These are phyloP conservation scores for Rutidosis leptorrhynchoides DNA, from an alignment of 129 eudicot species.

Conservation along the genomic window DNA sequence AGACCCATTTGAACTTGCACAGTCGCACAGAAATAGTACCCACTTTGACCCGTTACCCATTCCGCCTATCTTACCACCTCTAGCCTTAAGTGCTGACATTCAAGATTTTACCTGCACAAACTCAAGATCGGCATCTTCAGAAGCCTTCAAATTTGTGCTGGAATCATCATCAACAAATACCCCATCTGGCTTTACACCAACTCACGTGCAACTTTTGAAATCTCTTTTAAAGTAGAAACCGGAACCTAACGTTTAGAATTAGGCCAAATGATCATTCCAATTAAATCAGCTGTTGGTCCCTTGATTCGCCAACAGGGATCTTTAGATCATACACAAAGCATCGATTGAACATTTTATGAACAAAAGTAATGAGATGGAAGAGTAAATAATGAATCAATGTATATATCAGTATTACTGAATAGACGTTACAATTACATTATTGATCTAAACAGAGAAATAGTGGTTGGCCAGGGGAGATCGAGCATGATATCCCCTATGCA, in stretches of 20 bases:
- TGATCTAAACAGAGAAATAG: too few relatives aligned
- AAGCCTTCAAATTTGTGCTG: conserved; percentile 54
- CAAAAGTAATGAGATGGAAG: too few relatives aligned
- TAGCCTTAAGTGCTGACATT: conserved; percentile 4
- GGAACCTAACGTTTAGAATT: conserved; percentile 87
- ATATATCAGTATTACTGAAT: too few relatives aligned
- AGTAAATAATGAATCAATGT: too few relatives aligned
- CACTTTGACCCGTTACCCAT: not conserved
- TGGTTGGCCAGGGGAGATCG: too few relatives aligned
- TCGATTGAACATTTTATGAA: too few relatives aligned
- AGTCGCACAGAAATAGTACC: not conserved
- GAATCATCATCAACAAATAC: conserved; percentile 93
- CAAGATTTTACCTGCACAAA: conserved; percentile 64
- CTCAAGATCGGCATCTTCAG: conserved; percentile 75
- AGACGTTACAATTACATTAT: too few relatives aligned
- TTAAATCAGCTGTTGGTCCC: too few relatives aligned
- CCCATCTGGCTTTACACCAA: conserved; percentile 90
- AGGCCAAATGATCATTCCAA: conserved; percentile 99
- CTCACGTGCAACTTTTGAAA: conserved; percentile 67
- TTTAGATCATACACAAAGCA: too few relatives aligned
- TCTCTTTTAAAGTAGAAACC: conserved; percentile 64
- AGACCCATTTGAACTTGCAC: not conserved
- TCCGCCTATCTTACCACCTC: not conserved
- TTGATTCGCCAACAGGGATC: too few relatives aligned
- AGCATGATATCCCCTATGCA: too few relatives aligned